Conservation (phyloP, 2,329 filamentous ascomycete species). For the Fonsecaea multimorphosa region DNA sequence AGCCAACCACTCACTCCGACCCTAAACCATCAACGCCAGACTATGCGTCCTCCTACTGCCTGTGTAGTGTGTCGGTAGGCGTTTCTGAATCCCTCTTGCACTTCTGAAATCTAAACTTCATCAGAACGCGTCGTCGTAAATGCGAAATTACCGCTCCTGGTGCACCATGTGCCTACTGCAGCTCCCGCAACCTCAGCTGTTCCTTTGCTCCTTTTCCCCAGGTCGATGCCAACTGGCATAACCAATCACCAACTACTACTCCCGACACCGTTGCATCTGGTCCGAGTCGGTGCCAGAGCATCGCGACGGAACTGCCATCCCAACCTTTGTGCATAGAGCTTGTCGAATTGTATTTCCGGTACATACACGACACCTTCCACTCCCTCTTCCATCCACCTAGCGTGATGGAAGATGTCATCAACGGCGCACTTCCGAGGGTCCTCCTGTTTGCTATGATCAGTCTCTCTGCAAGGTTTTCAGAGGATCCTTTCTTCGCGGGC, state of each 20-base stretch:
- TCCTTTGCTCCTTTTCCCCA: slow-evolving; percentile 19
- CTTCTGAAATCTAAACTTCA: not conserved
- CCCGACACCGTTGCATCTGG: slow-evolving; percentile 9
- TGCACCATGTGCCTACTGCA: slow-evolving; percentile 31
- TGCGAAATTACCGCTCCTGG: slow-evolving; percentile 25
- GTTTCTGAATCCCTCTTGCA: not conserved
- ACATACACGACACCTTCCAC: slow-evolving; percentile 37
- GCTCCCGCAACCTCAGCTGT: slow-evolving; percentile 26
- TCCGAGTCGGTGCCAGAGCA: slow-evolving; percentile 18
- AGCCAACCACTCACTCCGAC: not conserved
- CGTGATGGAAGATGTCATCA: slow-evolving; percentile 32
- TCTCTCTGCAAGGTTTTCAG: slow-evolving; percentile 30
- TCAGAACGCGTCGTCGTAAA: slow-evolving; percentile 31
- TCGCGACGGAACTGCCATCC: slow-evolving; percentile 21
- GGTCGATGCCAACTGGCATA: not conserved
- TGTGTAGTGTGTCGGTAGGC: slow-evolving; percentile 34
- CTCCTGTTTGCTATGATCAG: slow-evolving; percentile 30
- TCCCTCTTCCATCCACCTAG: slow-evolving; percentile 35
- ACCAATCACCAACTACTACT: slow-evolving; percentile 15
- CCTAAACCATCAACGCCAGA: not conserved
- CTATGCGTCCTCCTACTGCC: slow-evolving; percentile 34
- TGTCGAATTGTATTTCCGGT: slow-evolving; percentile 35
- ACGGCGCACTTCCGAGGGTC: slow-evolving; percentile 25
- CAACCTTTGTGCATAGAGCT: slow-evolving; percentile 33
- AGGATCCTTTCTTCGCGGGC: slow-evolving; percentile 27